A percentile compares a stretch with the other conserved stretches of the same genome.
Conservation (phyloP, 805 yeast genomes). For the Nakazawaea ernobii region DNA sequence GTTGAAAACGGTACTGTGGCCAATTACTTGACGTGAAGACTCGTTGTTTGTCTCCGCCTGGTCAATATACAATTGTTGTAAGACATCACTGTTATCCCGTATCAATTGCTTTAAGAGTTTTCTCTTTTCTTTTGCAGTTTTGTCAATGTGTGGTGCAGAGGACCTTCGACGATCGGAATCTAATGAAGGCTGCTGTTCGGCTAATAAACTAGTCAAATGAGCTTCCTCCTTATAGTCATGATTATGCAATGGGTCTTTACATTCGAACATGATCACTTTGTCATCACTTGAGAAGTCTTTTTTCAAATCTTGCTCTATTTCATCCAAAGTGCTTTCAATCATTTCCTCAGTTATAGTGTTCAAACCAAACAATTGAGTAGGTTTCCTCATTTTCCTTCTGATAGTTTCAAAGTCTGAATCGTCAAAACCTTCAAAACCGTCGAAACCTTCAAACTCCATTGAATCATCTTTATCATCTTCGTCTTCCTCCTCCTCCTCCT, state of each 20-base stretch:
- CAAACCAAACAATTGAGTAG: conserved; percentile 5
- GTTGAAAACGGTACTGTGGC: too few relatives aligned
- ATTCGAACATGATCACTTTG: too few relatives aligned
- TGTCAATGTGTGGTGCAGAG: not conserved
- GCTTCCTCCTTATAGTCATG: too few relatives aligned
- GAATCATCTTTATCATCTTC: not conserved
- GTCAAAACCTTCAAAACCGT: not conserved
- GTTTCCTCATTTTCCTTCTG: not conserved
- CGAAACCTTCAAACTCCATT: not conserved
- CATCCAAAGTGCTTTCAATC: too few relatives aligned
- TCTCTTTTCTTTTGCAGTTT: not conserved
- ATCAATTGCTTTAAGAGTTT: not conserved
- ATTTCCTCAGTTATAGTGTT: conserved; percentile 4
- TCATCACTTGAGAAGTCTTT: not conserved
- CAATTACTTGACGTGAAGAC: too few relatives aligned
- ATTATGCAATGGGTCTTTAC: too few relatives aligned
- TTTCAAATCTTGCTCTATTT: not conserved
- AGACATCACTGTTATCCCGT: not conserved
- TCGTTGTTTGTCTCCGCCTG: too few relatives aligned
- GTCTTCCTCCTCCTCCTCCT: not conserved
- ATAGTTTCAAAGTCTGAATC: not conserved
- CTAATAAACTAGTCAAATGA: too few relatives aligned
- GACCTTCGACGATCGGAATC: too few relatives aligned
- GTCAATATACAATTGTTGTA: too few relatives aligned
- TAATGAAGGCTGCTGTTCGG: too few relatives aligned